phyloP scores from a whole-genome alignment of 495 filamentous ascomycete species.

The Aspergillus sparsus region DNA sequence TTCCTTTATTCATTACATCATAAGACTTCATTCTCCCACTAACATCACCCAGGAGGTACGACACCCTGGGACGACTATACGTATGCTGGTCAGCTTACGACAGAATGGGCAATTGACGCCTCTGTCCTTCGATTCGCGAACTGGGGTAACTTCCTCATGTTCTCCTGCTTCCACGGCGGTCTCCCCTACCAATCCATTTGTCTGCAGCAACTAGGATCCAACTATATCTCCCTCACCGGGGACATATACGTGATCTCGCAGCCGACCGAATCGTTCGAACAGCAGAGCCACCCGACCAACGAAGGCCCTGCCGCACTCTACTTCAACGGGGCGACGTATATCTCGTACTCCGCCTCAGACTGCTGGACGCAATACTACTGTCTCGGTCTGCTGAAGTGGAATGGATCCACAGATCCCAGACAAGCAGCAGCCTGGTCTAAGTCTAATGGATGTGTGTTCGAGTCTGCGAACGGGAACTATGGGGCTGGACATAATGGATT shows the following conservation, averaged over 20 bases:
- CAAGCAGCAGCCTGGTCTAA: constrained; percentile 46
- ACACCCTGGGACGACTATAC: neutral
- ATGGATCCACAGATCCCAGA: constrained; percentile 38
- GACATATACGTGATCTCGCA: constrained; percentile 16
- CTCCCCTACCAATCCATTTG: neutral
- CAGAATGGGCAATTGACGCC: neutral
- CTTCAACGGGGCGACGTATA: constrained; percentile 44
- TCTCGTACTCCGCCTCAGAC: constrained; percentile 51
- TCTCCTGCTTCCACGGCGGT: neutral
- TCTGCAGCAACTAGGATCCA: neutral
- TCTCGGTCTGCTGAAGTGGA: constrained; percentile 49
- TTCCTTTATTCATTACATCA: neutral
- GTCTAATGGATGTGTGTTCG: constrained; percentile 30
- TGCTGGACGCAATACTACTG: constrained; percentile 55
- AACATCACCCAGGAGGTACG: neutral
- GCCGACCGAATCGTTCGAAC: constrained; percentile 48
- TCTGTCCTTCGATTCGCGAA: neutral
- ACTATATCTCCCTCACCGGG: neutral
- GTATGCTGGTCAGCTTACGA: neutral
- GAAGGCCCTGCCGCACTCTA: constrained; percentile 52
- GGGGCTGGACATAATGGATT: constrained; percentile 55
- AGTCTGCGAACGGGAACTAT: constrained; percentile 50
- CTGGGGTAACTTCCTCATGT: constrained; percentile 1
- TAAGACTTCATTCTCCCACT: neutral
- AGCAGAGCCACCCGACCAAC: constrained; percentile 49